Conservation (phyloP, 75 land plant species). For the Pinus tabuliformis region DNA sequence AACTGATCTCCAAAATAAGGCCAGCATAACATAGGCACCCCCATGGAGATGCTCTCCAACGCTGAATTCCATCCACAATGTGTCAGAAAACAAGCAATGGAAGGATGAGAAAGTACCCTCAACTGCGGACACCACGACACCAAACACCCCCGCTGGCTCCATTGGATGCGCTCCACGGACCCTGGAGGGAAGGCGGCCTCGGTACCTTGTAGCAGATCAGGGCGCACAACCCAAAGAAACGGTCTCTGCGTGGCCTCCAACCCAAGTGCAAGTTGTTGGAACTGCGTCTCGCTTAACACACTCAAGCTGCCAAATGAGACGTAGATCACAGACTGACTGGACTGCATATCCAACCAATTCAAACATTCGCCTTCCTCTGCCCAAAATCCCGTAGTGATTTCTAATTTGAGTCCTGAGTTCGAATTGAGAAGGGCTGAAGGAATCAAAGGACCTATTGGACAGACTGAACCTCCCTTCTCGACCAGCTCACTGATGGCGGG, state of each 20-base stretch:
- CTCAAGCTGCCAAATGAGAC: conserved; percentile 61
- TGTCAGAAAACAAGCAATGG: conserved; percentile 27
- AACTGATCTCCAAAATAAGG: conserved; percentile 50
- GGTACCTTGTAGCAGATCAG: conserved; percentile 7
- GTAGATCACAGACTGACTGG: conserved; percentile 38
- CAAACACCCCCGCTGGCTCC: conserved; percentile 3
- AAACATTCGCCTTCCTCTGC: conserved; percentile 9
- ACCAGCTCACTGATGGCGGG: neutral
- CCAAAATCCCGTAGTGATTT: neutral
- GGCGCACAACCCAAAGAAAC: conserved; percentile 52
- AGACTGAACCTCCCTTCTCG: neutral
- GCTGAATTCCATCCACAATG: conserved; percentile 64
- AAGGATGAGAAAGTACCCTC: neutral
- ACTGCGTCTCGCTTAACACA: conserved; percentile 13
- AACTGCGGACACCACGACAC: conserved; percentile 36
- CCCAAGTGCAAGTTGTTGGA: conserved; percentile 44
- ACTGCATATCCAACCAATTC: conserved; percentile 42
- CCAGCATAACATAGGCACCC: conserved; percentile 44
- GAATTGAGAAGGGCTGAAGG: neutral
- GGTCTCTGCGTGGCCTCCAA: conserved; percentile 17
- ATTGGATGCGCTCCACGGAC: conserved; percentile 3
- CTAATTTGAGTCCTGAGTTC: too few relatives aligned
- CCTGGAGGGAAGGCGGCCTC: conserved; percentile 12
- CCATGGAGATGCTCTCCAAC: conserved; percentile 41
- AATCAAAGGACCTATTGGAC: conserved; percentile 3